A percentile compares a stretch with the other conserved stretches of the same genome.
These are phyloP conservation scores for Chlorociboria aeruginascens DNA, from an alignment of 495 filamentous ascomycete species.

Conservation along the genomic window DNA sequence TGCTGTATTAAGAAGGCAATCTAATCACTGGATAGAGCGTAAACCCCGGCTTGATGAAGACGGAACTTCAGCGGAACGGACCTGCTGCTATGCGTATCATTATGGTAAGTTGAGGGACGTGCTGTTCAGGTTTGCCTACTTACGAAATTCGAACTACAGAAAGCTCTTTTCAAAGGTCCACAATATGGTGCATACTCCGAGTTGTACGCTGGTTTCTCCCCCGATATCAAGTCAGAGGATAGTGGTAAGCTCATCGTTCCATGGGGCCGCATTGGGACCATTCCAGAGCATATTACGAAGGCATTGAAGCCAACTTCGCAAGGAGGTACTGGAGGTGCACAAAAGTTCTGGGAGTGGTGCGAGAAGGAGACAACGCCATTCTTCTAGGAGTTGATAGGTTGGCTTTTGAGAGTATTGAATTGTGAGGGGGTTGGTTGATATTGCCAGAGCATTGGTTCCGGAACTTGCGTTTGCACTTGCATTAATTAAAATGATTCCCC, in stretches of 20 bases:
- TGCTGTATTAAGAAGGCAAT: background rate
- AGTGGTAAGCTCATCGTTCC: background rate
- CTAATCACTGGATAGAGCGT: slow-evolving; percentile 2
- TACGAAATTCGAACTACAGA: background rate
- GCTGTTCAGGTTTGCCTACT: background rate
- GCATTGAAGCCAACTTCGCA: background rate
- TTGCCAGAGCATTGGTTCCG: too few relatives aligned
- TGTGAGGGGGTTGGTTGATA: too few relatives aligned
- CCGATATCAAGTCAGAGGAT: slow-evolving; percentile 18
- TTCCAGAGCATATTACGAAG: background rate
- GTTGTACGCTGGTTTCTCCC: slow-evolving; percentile 28
- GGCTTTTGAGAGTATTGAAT: too few relatives aligned
- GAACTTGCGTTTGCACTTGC: too few relatives aligned
- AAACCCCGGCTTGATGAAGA: slow-evolving; percentile 23
- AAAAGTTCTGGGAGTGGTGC: slow-evolving; percentile 7
- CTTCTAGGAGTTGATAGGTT: background rate
- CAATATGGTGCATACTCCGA: slow-evolving; percentile 30
- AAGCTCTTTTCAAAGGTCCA: background rate
- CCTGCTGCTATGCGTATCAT: background rate
- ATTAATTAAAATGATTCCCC: too few relatives aligned
- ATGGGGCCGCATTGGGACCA: background rate
- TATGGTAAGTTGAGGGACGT: background rate
- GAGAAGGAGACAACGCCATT: background rate
- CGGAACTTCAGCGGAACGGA: slow-evolving; percentile 13
- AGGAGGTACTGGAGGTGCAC: background rate